Conservation (phyloP, 805 yeast genomes). For the Lachancea thermotolerans region DNA sequence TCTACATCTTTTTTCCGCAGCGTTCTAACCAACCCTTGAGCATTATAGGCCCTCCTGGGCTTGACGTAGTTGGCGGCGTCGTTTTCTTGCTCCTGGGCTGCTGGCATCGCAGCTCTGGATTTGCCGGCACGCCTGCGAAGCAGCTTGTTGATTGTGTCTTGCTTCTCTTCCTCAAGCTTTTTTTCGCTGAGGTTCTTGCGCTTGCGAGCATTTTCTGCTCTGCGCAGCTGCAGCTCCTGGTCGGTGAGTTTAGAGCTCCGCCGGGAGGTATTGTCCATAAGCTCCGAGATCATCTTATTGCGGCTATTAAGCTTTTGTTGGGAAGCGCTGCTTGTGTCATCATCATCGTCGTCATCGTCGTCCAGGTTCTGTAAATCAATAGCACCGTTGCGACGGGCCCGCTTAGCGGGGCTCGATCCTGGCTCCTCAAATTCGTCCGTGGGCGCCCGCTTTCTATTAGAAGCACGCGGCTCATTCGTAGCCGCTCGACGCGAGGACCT, state of each 20-base stretch:
- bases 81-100: conserved; percentile 9
- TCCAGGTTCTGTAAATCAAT: conserved; percentile 5
- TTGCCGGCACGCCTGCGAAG: conserved; percentile 78
- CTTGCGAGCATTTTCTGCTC: conserved; percentile 83
- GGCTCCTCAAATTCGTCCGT: conserved; percentile 3
- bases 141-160: conserved; percentile 82
- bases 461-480: not conserved
- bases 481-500: not conserved
- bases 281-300: conserved; percentile 11
- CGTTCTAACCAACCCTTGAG: conserved; percentile 24
- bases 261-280: conserved; percentile 6
- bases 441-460: not conserved
- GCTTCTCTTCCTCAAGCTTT: conserved; percentile 84
- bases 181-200: conserved; percentile 78
- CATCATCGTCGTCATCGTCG: conserved; percentile 15
- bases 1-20: conserved; percentile 14
- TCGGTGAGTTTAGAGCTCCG: conserved; percentile 61
- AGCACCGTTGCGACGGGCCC: conserved; percentile 2
- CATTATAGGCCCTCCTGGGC: conserved; percentile 27
- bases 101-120: conserved; percentile 36
- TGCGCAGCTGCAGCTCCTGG: conserved; percentile 73
- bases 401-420: conserved; percentile 2
- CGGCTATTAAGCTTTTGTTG: conserved; percentile 5
- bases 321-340: conserved; percentile 3
- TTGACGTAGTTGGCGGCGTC: conserved; percentile 16